Evolutionary conservation across 1,139 yeast genomes (phyloP), one percentile per base, ranked within the genome.

Genomic region (Taphrina flavorubra): DNA sequence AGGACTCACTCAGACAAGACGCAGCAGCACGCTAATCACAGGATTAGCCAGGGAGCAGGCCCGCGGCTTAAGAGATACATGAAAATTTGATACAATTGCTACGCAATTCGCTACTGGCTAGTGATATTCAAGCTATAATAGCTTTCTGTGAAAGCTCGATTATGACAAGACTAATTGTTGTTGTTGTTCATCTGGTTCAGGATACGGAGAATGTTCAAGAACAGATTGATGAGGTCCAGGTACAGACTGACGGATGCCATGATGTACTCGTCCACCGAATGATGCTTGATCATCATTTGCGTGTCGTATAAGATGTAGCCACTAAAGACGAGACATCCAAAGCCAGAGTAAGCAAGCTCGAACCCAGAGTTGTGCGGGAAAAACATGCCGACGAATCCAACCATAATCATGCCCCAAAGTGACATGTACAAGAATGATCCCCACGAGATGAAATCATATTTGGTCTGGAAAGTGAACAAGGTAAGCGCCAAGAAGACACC

Each of bases 211-310:
- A 91, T 87, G 78, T 86, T 87, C 73, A 91, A 78, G 80, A 91
- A 91, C 79, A 91, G 82, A 79, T 91, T 91, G 78, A 91, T 81
- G 62, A 91, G 83, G 76, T 91, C 97, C 81, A 91, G 83, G 77
- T 91, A 91, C 71, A 91, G 83, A 72, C 85, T 81, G 76, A 91
- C 86, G 18, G 95, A 86, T 65, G 96, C 91, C 61, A 89, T 86
- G 20, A 92, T 84, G 74, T 90, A 96, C 74, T 92, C 97, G 73
- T 90, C 97, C 71, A 95, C 88, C 75, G 89, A 89, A 74, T 85
- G 88, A 70, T 87, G 88, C 75, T 90, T 88, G 85, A 91, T 84
- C 67, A 94, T 85, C 72, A 86, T 79, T 78, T 91, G 97, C 37
- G 97, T 91, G 77, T 91, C 97, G 66, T 90, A 85, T 69, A 91